Evolutionary conservation across 1,139 yeast species (phyloP).

Genomic region (Saccharomyces pastorianus): DNA sequence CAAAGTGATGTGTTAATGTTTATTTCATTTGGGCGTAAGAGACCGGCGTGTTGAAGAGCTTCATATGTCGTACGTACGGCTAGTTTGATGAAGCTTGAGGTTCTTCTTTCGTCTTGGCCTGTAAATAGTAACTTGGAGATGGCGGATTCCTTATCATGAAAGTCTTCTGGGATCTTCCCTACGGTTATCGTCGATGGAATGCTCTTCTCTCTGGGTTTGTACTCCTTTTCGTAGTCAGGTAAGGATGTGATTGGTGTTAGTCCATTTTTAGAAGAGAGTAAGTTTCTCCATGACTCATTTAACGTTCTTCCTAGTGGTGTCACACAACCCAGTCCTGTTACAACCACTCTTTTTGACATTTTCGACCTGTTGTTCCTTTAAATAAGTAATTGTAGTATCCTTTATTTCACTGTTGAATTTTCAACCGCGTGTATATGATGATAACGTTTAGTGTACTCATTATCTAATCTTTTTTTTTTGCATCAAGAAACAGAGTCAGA

Average conservation of each 20-base stretch:
- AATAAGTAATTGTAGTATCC: too few relatives aligned
- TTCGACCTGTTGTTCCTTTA: too few relatives aligned
- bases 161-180: slow-evolving; percentile 30
- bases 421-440: too few relatives aligned
- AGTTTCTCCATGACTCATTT: slow-evolving; percentile 43
- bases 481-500: not conserved
- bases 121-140: slow-evolving; percentile 15
- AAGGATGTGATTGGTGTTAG: slow-evolving; percentile 45
- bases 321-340: slow-evolving; percentile 83
- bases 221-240: slow-evolving; percentile 45
- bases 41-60: slow-evolving; percentile 60
- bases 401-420: too few relatives aligned
- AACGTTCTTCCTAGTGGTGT: slow-evolving; percentile 80
- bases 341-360: slow-evolving; percentile 56
- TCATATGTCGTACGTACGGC: slow-evolving; percentile 71
- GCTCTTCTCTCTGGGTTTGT: slow-evolving; percentile 25
- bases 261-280: slow-evolving; percentile 46
- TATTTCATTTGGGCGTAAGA: slow-evolving; percentile 31
- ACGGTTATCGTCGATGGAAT: slow-evolving; percentile 54
- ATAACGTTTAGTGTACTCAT: too few relatives aligned
- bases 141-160: not conserved
- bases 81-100: slow-evolving; percentile 69
- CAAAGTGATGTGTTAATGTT: slow-evolving; percentile 16
- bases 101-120: slow-evolving; percentile 40
- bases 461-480: not conserved